Percentiles rank a stretch among this genome's conserved stretches.
Evolutionary conservation across 768 basidiomycete species (phyloP).

Genomic region (Trametes cingulata): DNA sequence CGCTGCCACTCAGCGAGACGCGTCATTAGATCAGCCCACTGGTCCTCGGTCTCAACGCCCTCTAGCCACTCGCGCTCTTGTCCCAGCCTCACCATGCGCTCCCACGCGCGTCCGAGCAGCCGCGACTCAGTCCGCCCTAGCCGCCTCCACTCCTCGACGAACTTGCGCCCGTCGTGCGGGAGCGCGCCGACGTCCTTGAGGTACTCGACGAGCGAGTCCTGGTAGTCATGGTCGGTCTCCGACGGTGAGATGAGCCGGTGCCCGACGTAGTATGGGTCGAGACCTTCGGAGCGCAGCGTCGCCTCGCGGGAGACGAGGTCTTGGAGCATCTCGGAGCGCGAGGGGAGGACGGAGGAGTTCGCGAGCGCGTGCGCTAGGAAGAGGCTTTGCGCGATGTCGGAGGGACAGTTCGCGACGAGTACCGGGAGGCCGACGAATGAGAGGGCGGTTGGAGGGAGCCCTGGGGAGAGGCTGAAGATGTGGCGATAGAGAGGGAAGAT

Average conservation of each 20-base stretch:
- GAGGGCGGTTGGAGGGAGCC: constrained; percentile 51
- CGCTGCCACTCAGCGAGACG: constrained; percentile 50
- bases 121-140: constrained; percentile 35
- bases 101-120: constrained; percentile 46
- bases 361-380: constrained; percentile 48
- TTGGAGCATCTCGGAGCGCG: constrained; percentile 40
- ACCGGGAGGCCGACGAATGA: constrained; percentile 57
- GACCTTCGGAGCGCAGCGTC: constrained; percentile 40
- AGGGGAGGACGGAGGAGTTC: constrained; percentile 42
- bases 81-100: constrained; percentile 44
- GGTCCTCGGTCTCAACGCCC: constrained; percentile 50
- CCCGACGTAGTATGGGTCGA: constrained; percentile 51
- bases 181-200: constrained; percentile 34
- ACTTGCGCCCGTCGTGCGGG: constrained; percentile 44
- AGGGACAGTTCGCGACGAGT: constrained; percentile 48
- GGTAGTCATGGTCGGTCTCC: constrained; percentile 34
- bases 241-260: constrained; percentile 42
- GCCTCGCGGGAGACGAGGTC: constrained; percentile 46
- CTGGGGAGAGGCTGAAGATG: constrained; percentile 51
- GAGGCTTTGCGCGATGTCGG: constrained; percentile 51
- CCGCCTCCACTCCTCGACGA: constrained; percentile 53
- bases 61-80: constrained; percentile 44
- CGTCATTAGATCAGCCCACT: constrained; percentile 52
- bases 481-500: constrained; percentile 56
- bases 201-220: constrained; percentile 33